phyloP scores from a whole-genome alignment of 805 yeast species.

The Blastobotrys parvus region DNA sequence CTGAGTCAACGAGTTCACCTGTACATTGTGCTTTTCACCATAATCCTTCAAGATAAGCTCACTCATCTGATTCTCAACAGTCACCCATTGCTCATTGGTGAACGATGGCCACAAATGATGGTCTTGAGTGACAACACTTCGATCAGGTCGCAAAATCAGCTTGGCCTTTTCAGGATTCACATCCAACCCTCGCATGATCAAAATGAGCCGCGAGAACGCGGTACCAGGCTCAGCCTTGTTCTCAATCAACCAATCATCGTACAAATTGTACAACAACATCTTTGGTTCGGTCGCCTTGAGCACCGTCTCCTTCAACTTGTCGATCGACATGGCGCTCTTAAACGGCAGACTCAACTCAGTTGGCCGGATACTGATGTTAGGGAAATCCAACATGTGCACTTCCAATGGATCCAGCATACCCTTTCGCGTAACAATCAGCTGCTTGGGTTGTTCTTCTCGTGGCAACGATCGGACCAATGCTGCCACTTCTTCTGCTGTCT shows the following conservation, averaged over 20 bases:
- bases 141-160: constrained; percentile 66
- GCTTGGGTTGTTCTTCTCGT: constrained; percentile 89
- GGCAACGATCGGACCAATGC: constrained; percentile 85
- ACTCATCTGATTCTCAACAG: constrained; percentile 77
- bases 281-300: constrained; percentile 85
- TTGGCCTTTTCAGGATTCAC: constrained; percentile 72
- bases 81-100: constrained; percentile 83
- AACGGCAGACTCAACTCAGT: constrained; percentile 88
- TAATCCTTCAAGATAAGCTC: constrained; percentile 83
- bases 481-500: constrained; percentile 95
- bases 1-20: constrained; percentile 80
- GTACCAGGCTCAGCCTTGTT: constrained; percentile 67
- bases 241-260: constrained; percentile 78
- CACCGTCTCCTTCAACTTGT: constrained; percentile 69
- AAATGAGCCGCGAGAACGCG: constrained; percentile 81
- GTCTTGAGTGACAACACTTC: constrained; percentile 55
- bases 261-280: constrained; percentile 82
- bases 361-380: constrained; percentile 80
- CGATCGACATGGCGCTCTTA: constrained; percentile 74
- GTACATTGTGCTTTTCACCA: constrained; percentile 76
- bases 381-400: constrained; percentile 95
- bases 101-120: constrained; percentile 94
- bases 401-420: constrained; percentile 92
- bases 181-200: constrained; percentile 74
- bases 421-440: constrained; percentile 79